These are phyloP conservation scores for Chiua virens DNA, from an alignment of 768 basidiomycete genomes.

Conservation along the genomic window DNA sequence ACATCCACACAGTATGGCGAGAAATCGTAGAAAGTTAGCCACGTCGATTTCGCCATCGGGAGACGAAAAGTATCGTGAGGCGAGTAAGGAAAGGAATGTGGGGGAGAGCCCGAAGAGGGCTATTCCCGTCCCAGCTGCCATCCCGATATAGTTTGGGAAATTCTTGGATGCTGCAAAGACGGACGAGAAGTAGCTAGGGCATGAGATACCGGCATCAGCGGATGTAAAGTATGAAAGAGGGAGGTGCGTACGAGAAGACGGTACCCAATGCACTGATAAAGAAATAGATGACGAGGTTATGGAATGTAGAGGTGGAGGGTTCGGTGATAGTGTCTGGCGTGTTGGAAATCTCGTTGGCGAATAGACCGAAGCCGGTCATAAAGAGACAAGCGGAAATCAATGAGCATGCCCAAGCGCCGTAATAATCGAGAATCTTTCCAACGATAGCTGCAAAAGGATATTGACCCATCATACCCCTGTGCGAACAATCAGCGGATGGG, in stretches of 20 bases:
- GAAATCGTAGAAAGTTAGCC: constrained; percentile 53
- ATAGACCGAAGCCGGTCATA: constrained; percentile 58
- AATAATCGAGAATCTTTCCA: constrained; percentile 64
- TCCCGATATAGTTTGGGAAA: constrained; percentile 64
- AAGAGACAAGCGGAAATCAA: constrained; percentile 60
- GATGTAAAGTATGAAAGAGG: not conserved
- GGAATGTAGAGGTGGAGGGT: constrained; percentile 47
- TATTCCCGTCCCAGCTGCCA: constrained; percentile 65
- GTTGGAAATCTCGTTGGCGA: constrained; percentile 56
- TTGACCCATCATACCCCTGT: constrained; percentile 80
- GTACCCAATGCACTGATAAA: constrained; percentile 66
- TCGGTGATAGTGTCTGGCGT: constrained; percentile 39
- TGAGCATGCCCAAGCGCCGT: constrained; percentile 70
- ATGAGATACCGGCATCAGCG: not conserved
- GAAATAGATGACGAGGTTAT: constrained; percentile 55
- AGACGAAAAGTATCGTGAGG: constrained; percentile 59
- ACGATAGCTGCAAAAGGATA: constrained; percentile 73
- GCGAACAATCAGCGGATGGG: not conserved
- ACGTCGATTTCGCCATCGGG: constrained; percentile 44
- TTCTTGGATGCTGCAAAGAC: constrained; percentile 73
- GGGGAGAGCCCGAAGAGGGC: constrained; percentile 83
- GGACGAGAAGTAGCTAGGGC: constrained; percentile 61
- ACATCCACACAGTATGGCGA: constrained; percentile 52
- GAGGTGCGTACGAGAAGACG: constrained; percentile 62
- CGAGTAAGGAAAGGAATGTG: constrained; percentile 65